Evolutionary conservation across 495 filamentous ascomycete species (phyloP).

Genomic region (Tuber brumale): DNA sequence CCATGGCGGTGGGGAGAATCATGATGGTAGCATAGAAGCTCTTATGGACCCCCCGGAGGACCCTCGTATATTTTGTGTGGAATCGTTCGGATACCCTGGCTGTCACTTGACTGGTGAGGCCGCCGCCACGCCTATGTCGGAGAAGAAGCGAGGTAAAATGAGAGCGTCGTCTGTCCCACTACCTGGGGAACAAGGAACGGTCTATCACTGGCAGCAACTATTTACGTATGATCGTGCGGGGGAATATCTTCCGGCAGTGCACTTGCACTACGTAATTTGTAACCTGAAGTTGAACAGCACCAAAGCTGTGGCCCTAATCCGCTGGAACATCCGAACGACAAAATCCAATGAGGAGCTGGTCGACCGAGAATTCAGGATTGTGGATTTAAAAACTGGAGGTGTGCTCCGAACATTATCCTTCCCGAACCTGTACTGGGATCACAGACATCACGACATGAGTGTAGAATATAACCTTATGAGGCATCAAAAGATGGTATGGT

Average conservation of each 20-base stretch:
- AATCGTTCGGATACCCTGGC: slow-evolving; percentile 31
- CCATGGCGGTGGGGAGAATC: slow-evolving; percentile 6
- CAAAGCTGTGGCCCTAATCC: slow-evolving; percentile 31
- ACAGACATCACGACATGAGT: slow-evolving; percentile 41
- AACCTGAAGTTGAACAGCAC: slow-evolving; percentile 32
- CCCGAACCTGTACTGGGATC: slow-evolving; percentile 41
- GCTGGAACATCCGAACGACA: slow-evolving; percentile 36
- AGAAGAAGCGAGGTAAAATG: slow-evolving; percentile 26
- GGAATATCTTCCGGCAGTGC: slow-evolving; percentile 20
- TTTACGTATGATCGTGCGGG: slow-evolving; percentile 29
- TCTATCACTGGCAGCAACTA: slow-evolving; percentile 34
- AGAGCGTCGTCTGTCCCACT: neutral
- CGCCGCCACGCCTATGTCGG: slow-evolving; percentile 15
- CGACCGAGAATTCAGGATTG: slow-evolving; percentile 37
- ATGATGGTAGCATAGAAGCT: slow-evolving; percentile 19
- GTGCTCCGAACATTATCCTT: slow-evolving; percentile 31
- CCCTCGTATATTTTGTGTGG: slow-evolving; percentile 33
- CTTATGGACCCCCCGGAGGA: slow-evolving; percentile 36
- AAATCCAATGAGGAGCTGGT: slow-evolving; percentile 35
- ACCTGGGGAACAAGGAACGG: slow-evolving; percentile 8
- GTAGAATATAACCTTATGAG: slow-evolving; percentile 33
- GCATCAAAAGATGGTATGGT: slow-evolving; percentile 30
- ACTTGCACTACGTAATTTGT: slow-evolving; percentile 38
- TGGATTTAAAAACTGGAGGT: slow-evolving; percentile 32
- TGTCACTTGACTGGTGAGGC: neutral